These are phyloP conservation scores for Crotalaria pallida DNA, from an alignment of 306 rosid species.

Conservation along the genomic window DNA sequence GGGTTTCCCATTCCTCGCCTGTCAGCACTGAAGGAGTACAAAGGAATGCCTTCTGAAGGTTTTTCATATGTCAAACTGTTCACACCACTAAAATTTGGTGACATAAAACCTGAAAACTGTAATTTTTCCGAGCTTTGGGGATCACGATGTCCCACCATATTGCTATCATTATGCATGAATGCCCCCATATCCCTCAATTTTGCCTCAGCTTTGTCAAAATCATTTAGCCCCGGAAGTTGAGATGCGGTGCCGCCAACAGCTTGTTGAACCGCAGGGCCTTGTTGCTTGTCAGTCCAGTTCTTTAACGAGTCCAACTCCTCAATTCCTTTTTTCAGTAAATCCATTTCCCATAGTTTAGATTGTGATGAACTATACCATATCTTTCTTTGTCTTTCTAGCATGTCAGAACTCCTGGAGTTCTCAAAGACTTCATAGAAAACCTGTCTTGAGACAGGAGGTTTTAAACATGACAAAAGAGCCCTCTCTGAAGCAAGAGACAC, in stretches of 20 bases:
- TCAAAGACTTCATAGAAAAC: slow-evolving; percentile 71
- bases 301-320: slow-evolving; percentile 55
- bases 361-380: slow-evolving; percentile 92
- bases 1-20: slow-evolving; percentile 62
- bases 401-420: slow-evolving; percentile 88
- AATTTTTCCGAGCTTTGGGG: slow-evolving; percentile 61
- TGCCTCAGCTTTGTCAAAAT: slow-evolving; percentile 57
- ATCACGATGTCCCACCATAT: slow-evolving; percentile 58
- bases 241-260: slow-evolving; percentile 35
- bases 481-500: slow-evolving; percentile 82
- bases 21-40: slow-evolving; percentile 90
- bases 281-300: slow-evolving; percentile 69
- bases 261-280: slow-evolving; percentile 43
- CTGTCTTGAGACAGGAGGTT: slow-evolving; percentile 80
- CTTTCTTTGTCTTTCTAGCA: slow-evolving; percentile 95
- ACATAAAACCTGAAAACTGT: slow-evolving; percentile 85
- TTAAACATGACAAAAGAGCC: slow-evolving; percentile 72
- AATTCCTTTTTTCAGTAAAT: slow-evolving; percentile 63
- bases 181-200: slow-evolving; percentile 75
- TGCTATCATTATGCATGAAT: slow-evolving; percentile 42
- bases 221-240: slow-evolving; percentile 57
- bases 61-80: slow-evolving; percentile 77
- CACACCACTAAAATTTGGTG: slow-evolving; percentile 70
- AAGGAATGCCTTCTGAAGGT: slow-evolving; percentile 85
- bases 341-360: slow-evolving; percentile 89